Base-by-base conservation (phyloP, 2,329 filamentous ascomycete species). In the Claviceps humidiphila region DNA sequence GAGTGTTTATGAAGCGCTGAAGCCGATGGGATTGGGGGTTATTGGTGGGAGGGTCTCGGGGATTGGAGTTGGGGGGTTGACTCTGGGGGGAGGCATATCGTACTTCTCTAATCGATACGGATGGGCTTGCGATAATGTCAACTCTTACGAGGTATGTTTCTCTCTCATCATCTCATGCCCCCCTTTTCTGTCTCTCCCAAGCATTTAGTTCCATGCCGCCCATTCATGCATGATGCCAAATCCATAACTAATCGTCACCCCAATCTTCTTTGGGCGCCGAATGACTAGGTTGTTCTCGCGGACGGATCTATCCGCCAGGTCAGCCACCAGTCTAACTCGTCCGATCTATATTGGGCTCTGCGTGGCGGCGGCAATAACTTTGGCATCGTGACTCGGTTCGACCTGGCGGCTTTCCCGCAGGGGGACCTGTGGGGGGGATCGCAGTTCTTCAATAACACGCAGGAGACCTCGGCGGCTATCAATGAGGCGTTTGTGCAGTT, bases 301-400 rank as follows among this genome's bases (percentile, higher is more conserved):
- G 62, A 63, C 22, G 43, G 43, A 4, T 30, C 43, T 14, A 60
- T 74, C 17, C 57, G 75, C 1, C 68, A 64, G 2, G 75, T 72
- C 2, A 70, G 64, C 5, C 26, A 46, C 62, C 60, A 3, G 61
- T 45, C 43, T 63, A 2, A 20, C 68, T 38, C 80, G 37, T 53
- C 67, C 0, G 77, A 81, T 51, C 66, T 82, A 1, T 81, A 75
- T 63, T 81, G 76, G 74, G 79, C 77, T 2, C 66, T 81, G 1
- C 67, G 70, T 40, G 76, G 77, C 17, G 75, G 77, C 2, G 75
- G 77, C 1, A 76, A 75, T 38, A 80, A 73, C 47, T 81, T 77
- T 55, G 78, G 73, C n/a, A 67, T 82, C 4, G 74, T 81, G 4
- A 67, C 71, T 9, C 73, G 73, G 9, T 70, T 81, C 61, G 66